Conservation (phyloP, 164 flowering plant genomes). For the Liriodendron chinense region DNA sequence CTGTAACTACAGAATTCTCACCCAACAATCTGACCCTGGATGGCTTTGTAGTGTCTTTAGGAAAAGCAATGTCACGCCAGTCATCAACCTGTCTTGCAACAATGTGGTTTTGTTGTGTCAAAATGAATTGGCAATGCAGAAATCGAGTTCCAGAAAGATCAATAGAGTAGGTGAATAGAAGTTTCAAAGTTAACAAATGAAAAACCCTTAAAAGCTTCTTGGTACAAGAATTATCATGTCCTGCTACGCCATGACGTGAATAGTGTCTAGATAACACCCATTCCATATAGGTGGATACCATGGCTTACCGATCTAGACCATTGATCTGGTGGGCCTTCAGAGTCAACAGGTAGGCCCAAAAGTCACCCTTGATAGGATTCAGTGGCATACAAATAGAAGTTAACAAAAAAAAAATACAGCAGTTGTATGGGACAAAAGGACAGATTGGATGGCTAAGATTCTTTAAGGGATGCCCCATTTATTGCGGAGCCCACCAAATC, state of each 20-base stretch:
- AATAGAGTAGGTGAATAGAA: background rate
- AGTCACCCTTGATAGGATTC: background rate
- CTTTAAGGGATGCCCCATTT: background rate
- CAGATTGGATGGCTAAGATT: background rate
- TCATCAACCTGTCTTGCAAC: conserved; percentile 73
- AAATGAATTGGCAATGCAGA: background rate
- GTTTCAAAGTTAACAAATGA: no score
- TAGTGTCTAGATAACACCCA: no score
- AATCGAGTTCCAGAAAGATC: background rate
- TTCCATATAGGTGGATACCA: background rate
- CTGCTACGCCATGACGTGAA: background rate
- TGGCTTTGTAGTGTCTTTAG: conserved; percentile 55
- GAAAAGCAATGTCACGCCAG: conserved; percentile 93
- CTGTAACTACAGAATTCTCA: conserved; percentile 65
- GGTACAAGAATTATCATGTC: background rate
- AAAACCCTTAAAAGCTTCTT: background rate
- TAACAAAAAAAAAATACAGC: no score
- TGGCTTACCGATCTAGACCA: background rate
- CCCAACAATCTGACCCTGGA: conserved; percentile 68
- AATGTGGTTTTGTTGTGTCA: background rate
- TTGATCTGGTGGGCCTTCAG: background rate
- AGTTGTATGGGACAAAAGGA: background rate
- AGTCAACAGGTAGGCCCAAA: background rate
- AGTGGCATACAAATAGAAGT: background rate
- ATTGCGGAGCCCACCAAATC: background rate